Conservation (phyloP, 768 basidiomycete genomes). For the Rubroboletus satanas region DNA sequence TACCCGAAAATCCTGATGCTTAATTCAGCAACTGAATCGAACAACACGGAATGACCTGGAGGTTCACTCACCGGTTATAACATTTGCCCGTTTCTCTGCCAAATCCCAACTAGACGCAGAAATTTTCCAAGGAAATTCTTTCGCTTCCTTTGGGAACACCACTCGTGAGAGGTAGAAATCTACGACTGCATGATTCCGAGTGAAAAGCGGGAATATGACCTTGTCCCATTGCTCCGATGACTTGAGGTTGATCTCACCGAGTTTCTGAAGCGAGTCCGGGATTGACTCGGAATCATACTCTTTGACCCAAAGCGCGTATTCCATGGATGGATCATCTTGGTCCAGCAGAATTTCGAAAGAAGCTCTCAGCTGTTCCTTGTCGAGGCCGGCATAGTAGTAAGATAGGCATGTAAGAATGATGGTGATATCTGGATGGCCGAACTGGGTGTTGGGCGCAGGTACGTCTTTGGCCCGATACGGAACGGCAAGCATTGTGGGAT, state of each 20-base stretch:
- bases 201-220: not conserved
- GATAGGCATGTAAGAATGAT: conserved; percentile 30
- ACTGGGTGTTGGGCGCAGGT: conserved; percentile 31
- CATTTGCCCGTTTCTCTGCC: conserved; percentile 18
- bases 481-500: conserved; percentile 28
- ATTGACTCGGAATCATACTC: not conserved
- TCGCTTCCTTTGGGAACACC: conserved; percentile 34
- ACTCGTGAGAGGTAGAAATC: conserved; percentile 23
- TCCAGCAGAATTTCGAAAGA: not conserved
- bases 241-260: not conserved
- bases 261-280: not conserved
- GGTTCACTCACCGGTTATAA: conserved; percentile 5
- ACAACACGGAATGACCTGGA: not conserved
- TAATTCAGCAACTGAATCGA: not conserved
- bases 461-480: conserved; percentile 36
- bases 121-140: conserved; percentile 31
- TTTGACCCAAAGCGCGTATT: not conserved
- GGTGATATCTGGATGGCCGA: conserved; percentile 35
- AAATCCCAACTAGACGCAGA: conserved; percentile 34
- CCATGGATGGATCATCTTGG: not conserved
- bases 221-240: conserved; percentile 9
- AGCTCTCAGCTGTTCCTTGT: not conserved
- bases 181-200: not conserved
- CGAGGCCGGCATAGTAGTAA: conserved; percentile 28
- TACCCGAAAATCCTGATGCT: conserved; percentile 35